These are phyloP conservation scores for Fusarium beomiforme DNA, from an alignment of 2,329 filamentous ascomycete genomes.

Conservation along the genomic window DNA sequence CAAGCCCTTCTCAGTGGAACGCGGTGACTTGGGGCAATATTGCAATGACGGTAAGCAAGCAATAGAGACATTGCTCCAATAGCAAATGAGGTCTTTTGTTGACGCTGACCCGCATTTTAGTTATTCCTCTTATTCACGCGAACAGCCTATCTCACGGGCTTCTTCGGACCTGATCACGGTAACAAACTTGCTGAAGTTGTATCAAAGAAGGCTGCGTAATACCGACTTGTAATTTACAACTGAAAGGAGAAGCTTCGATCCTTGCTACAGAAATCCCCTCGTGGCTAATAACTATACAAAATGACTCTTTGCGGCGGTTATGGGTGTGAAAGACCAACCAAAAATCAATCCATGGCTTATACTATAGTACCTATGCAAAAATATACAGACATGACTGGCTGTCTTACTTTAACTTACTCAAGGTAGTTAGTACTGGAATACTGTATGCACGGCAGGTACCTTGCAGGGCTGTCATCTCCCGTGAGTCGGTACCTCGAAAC, in stretches of 20 bases:
- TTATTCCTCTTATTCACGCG: slow-evolving; percentile 65
- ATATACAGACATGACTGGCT: too few species aligned
- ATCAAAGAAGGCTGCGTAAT: slow-evolving; percentile 44
- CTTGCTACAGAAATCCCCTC: neutral
- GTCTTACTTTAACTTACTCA: too few species aligned
- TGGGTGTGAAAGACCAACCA: too few species aligned
- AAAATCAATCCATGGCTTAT: too few species aligned
- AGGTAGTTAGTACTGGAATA: too few species aligned
- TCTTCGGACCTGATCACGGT: slow-evolving; percentile 62
- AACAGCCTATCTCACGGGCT: slow-evolving; percentile 65
- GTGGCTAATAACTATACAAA: neutral
- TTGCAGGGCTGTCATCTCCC: too few species aligned
- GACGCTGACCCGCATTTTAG: slow-evolving; percentile 46
- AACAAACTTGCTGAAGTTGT: slow-evolving; percentile 1
- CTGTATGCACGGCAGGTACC: too few species aligned
- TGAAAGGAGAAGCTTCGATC: neutral
- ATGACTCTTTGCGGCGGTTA: too few species aligned
- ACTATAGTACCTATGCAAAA: too few species aligned
- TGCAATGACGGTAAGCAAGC: slow-evolving; percentile 65
- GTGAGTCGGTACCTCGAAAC: too few species aligned
- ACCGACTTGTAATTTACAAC: neutral
- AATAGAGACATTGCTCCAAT: neutral
- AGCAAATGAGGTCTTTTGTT: neutral
- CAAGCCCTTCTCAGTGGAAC: slow-evolving; percentile 71
- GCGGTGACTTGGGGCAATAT: slow-evolving; percentile 79